A percentile compares a stretch with the other conserved stretches of the same genome.
Evolutionary conservation across 1,284 basidiomycete species (phyloP).

Genomic region (Fomitopsis palustris): DNA sequence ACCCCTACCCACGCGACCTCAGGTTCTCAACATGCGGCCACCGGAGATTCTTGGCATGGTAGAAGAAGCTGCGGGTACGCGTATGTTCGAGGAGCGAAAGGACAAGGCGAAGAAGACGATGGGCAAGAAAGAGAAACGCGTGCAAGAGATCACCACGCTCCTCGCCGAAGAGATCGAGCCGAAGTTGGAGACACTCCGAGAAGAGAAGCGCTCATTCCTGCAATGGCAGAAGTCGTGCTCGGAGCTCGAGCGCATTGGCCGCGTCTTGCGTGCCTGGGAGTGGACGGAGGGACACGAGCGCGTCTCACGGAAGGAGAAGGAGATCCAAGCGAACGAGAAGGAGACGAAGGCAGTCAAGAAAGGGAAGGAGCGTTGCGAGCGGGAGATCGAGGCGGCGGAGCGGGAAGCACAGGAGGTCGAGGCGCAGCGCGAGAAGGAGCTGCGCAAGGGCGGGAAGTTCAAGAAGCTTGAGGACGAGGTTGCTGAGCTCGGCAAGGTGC

Average conservation of each 20-base stretch:
- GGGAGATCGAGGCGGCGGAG: constrained; percentile 51
- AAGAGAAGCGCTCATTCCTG: constrained; percentile 88
- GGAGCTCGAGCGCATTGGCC: constrained; percentile 88
- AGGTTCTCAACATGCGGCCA: constrained; percentile 98
- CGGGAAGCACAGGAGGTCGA: constrained; percentile 53
- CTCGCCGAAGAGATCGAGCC: constrained; percentile 92
- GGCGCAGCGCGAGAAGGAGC: constrained; percentile 62
- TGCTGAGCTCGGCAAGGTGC: constrained; percentile 75
- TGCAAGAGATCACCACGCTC: constrained; percentile 83
- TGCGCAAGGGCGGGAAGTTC: constrained; percentile 73
- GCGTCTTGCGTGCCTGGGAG: constrained; percentile 86
- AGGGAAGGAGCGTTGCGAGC: constrained; percentile 45
- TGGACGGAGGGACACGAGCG: constrained; percentile 65
- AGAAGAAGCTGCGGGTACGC: constrained; percentile 97
- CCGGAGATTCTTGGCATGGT: constrained; percentile 98
- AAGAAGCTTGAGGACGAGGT: constrained; percentile 79
- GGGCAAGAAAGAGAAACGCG: constrained; percentile 96
- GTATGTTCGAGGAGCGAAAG: constrained; percentile 99
- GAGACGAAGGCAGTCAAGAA: constrained; percentile 46
- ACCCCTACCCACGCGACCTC: constrained; percentile 10
- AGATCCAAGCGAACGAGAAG: constrained; percentile 46
- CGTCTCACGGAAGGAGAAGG: constrained; percentile 46
- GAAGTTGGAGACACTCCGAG: constrained; percentile 88
- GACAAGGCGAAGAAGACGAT: constrained; percentile 98
- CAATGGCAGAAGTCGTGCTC: constrained; percentile 88